Percentiles rank a stretch among this genome's conserved stretches.
Conservation (phyloP, 129 eudicot genomes). For the Saussurea involucrata region DNA sequence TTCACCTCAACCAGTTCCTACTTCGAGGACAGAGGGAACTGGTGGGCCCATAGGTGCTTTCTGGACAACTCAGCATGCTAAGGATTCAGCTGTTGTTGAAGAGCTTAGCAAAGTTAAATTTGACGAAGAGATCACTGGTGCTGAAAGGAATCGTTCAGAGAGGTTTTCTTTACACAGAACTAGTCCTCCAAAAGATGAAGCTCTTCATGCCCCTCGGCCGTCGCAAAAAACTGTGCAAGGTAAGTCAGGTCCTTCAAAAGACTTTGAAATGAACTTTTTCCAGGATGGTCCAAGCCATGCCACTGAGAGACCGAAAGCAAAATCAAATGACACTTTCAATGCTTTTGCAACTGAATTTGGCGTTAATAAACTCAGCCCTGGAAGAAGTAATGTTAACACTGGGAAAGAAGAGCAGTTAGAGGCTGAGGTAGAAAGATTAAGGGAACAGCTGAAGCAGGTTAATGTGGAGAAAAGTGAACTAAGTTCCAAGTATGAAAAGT, state of each 20-base stretch:
- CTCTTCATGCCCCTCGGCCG: conserved; percentile 27
- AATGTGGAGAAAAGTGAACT: conserved; percentile 74
- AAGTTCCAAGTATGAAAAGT: conserved; percentile 81
- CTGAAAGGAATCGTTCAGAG: conserved; percentile 38
- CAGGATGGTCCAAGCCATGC: conserved; percentile 31
- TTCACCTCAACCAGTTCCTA: conserved; percentile 26
- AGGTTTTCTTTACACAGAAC: conserved; percentile 31
- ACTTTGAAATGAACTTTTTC: conserved; percentile 57
- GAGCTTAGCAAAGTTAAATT: conserved; percentile 48
- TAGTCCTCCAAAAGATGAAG: conserved; percentile 33
- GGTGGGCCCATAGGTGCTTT: conserved; percentile 84
- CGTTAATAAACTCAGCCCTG: conserved; percentile 47
- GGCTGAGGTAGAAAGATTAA: conserved; percentile 73
- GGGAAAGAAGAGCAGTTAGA: conserved; percentile 54
- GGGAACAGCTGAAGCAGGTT: conserved; percentile 67
- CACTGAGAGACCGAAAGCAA: conserved; percentile 31
- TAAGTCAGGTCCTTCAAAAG: conserved; percentile 42
- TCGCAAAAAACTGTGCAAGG: conserved; percentile 29
- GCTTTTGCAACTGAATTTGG: conserved; percentile 79
- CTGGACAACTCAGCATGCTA: conserved; percentile 83
- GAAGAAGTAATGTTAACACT: conserved; percentile 26
- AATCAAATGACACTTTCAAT: conserved; percentile 48
- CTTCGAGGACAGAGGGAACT: conserved; percentile 29
- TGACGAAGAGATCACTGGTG: conserved; percentile 40
- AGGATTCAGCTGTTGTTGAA: conserved; percentile 49